A percentile compares a stretch with the other conserved stretches of the same genome.
These are phyloP conservation scores for Neonectria hederae DNA, from an alignment of 2,329 filamentous ascomycete genomes.

Conservation along the genomic window DNA sequence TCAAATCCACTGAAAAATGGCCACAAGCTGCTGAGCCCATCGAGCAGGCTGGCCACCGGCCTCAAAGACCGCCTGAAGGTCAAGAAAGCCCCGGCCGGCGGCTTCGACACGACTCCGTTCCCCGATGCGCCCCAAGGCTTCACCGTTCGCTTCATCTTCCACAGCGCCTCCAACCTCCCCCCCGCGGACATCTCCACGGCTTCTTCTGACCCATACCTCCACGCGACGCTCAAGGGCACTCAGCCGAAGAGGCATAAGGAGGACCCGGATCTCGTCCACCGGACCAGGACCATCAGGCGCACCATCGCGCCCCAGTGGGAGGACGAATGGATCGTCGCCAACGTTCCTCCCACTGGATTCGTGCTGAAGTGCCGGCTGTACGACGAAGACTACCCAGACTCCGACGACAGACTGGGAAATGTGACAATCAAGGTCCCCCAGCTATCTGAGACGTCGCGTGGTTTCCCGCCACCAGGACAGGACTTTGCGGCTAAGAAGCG, in stretches of 20 bases:
- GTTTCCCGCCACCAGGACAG: constrained; percentile 67
- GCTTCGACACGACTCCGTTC: constrained; percentile 82
- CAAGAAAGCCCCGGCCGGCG: constrained; percentile 69
- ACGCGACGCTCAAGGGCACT: constrained; percentile 76
- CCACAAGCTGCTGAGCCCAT: constrained; percentile 23
- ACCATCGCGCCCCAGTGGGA: constrained; percentile 84
- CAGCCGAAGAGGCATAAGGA: constrained; percentile 85
- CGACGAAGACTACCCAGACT: constrained; percentile 88
- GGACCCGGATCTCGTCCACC: constrained; percentile 77
- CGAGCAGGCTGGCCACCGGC: constrained; percentile 26
- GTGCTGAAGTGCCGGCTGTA: constrained; percentile 85
- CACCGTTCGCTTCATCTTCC: constrained; percentile 86
- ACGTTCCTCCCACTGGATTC: constrained; percentile 84
- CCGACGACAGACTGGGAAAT: constrained; percentile 88
- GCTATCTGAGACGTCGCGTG: constrained; percentile 73
- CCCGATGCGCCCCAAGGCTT: constrained; percentile 80
- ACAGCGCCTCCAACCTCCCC: constrained; percentile 82
- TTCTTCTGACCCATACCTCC: constrained; percentile 85
- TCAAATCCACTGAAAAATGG: constrained; percentile 19
- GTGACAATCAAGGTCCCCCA: constrained; percentile 73
- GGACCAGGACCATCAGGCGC: constrained; percentile 79
- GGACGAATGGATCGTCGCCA: constrained; percentile 86
- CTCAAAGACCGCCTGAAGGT: constrained; percentile 41
- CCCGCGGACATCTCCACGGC: constrained; percentile 80
- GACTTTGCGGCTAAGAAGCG: constrained; percentile 82